These are phyloP conservation scores for Magnaporthiopsis incrustans DNA, from an alignment of 2,329 filamentous ascomycete genomes.

Conservation along the genomic window DNA sequence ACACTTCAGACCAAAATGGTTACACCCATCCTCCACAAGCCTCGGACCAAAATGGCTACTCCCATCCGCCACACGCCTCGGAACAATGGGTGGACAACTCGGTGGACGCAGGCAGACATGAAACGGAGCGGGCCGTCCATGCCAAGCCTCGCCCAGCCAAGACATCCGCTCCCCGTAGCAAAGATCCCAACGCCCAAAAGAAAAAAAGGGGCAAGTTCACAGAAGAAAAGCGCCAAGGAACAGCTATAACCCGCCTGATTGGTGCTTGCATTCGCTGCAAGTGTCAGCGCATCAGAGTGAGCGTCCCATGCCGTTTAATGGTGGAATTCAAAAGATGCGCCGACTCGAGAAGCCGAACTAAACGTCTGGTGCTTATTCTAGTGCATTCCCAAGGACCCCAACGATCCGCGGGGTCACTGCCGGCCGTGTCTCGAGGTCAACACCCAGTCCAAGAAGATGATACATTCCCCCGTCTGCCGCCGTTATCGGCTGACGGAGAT, in stretches of 20 bases:
- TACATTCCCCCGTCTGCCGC: conserved; percentile 36
- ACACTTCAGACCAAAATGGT: background rate
- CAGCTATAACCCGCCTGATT: conserved; percentile 25
- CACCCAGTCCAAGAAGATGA: conserved; percentile 35
- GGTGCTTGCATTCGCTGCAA: conserved; percentile 37
- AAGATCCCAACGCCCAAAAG: background rate
- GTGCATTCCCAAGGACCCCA: conserved; percentile 19
- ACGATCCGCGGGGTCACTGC: conserved; percentile 21
- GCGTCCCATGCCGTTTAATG: conserved; percentile 12
- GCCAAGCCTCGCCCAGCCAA: background rate
- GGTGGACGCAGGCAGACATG: background rate
- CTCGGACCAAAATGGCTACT: background rate
- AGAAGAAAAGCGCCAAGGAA: conserved; percentile 21
- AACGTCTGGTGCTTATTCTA: background rate
- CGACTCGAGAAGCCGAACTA: background rate
- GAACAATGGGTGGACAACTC: background rate
- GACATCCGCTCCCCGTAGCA: background rate
- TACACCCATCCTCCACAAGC: background rate
- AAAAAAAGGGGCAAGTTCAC: conserved; percentile 3
- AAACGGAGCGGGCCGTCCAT: background rate
- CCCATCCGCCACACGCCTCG: background rate
- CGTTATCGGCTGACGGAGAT: conserved; percentile 35
- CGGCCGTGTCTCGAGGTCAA: conserved; percentile 29
- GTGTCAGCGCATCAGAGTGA: conserved; percentile 34
- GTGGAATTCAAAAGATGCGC: background rate